These are phyloP conservation scores for Schizophyllum commune DNA, from an alignment of 1,284 basidiomycete genomes.

Conservation along the genomic window DNA sequence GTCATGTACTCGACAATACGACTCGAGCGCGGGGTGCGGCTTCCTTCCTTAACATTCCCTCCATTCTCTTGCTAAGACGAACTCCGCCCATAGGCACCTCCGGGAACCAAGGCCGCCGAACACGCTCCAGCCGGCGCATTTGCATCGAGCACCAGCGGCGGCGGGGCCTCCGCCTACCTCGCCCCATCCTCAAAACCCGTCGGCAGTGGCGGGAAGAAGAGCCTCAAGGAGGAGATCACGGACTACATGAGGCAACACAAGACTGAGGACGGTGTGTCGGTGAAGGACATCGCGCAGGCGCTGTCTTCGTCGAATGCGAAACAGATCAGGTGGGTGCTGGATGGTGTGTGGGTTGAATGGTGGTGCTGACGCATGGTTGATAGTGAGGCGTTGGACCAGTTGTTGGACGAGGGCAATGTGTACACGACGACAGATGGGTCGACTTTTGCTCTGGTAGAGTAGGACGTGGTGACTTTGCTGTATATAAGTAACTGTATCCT, in stretches of 20 bases:
- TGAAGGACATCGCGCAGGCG: background rate
- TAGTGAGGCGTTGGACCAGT: background rate
- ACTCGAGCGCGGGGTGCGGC: background rate
- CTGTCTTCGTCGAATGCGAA: background rate
- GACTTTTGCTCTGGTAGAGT: background rate
- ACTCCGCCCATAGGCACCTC: background rate
- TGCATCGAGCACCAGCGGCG: background rate
- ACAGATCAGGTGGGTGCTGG: background rate
- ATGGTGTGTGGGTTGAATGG: too few relatives aligned
- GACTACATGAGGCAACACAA: background rate
- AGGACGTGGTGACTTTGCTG: background rate
- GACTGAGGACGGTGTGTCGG: background rate
- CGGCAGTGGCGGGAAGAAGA: background rate
- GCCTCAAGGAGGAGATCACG: background rate
- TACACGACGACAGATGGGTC: background rate
- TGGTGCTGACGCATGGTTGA: background rate
- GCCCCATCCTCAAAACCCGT: background rate
- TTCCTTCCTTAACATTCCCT: background rate
- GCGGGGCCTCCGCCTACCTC: background rate
- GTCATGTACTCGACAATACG: background rate
- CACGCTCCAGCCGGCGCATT: background rate
- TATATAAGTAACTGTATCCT: background rate
- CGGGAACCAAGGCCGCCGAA: background rate
- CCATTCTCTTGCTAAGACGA: background rate
- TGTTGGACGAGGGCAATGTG: background rate